Conservation (phyloP, 768 basidiomycete genomes). For the Mycena olivaceomarginata region DNA sequence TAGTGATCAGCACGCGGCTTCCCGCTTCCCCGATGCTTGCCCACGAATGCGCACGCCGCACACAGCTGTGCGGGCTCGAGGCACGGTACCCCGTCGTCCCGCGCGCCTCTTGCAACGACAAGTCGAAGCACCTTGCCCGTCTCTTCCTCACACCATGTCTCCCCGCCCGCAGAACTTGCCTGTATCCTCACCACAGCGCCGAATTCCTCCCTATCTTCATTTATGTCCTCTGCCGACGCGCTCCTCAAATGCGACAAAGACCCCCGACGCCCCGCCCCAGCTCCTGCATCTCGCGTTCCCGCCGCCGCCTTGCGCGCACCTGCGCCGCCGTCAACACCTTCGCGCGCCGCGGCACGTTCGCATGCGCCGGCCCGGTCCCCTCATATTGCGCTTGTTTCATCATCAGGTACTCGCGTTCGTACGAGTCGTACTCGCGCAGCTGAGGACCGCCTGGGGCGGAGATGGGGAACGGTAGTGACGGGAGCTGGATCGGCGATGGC, state of each 20-base stretch:
- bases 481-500: slow-evolving; percentile 7
- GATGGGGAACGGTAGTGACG: slow-evolving; percentile 23
- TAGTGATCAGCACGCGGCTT: slow-evolving; percentile 13
- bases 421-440: not conserved
- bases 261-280: slow-evolving; percentile 16
- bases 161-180: not conserved
- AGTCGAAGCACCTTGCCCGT: not conserved
- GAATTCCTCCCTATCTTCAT: slow-evolving; percentile 9
- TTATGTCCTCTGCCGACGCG: not conserved
- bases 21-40: not conserved
- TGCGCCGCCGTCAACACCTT: not conserved
- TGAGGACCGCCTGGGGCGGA: not conserved
- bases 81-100: slow-evolving; percentile 36
- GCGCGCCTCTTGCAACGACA: not conserved
- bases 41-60: slow-evolving; percentile 21
- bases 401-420: not conserved
- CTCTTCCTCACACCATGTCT: not conserved
- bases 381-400: not conserved
- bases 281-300: slow-evolving; percentile 23
- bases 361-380: slow-evolving; percentile 12
- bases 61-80: slow-evolving; percentile 25
- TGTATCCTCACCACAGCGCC: slow-evolving; percentile 27
- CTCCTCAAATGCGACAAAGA: slow-evolving; percentile 16
- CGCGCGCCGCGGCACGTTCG: slow-evolving; percentile 10
- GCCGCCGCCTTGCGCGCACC: not conserved